Evolutionary conservation across 2,329 filamentous ascomycete species (phyloP).

Genomic region (Claviceps arundinis): DNA sequence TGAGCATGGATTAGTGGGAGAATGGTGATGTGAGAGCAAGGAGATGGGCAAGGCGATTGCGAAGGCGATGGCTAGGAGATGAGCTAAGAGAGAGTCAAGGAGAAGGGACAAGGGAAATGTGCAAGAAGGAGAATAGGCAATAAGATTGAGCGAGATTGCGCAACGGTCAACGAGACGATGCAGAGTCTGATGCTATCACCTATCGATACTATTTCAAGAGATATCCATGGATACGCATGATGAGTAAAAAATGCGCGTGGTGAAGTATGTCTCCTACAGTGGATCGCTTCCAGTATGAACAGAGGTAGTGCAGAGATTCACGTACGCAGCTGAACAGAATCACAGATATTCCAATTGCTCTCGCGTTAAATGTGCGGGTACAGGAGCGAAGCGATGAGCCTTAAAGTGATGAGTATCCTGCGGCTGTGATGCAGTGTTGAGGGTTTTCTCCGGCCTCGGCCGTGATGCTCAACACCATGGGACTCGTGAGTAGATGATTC

Average conservation of each 20-base stretch:
- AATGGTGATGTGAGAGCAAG: too few species aligned
- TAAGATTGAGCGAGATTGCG: too few species aligned
- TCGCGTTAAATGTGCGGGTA: not conserved
- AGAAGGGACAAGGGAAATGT: too few species aligned
- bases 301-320: conserved; percentile 1
- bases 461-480: not conserved
- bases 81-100: too few species aligned
- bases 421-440: not conserved
- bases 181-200: too few species aligned
- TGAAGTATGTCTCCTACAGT: not conserved
- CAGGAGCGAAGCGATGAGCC: not conserved
- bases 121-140: too few species aligned
- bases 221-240: not conserved
- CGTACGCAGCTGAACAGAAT: not conserved
- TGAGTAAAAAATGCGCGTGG: not conserved
- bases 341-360: not conserved
- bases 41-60: too few species aligned
- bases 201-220: not conserved
- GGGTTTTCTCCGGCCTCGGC: too few species aligned
- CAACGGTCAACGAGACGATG: too few species aligned
- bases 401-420: not conserved
- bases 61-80: too few species aligned
- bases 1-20: too few species aligned
- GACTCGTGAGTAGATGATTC: not conserved
- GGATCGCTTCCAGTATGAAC: not conserved